A percentile compares a stretch with the other conserved stretches of the same genome.
These are phyloP conservation scores for Cydonia oblonga DNA, from an alignment of 331 rosid genomes.

Conservation along the genomic window DNA sequence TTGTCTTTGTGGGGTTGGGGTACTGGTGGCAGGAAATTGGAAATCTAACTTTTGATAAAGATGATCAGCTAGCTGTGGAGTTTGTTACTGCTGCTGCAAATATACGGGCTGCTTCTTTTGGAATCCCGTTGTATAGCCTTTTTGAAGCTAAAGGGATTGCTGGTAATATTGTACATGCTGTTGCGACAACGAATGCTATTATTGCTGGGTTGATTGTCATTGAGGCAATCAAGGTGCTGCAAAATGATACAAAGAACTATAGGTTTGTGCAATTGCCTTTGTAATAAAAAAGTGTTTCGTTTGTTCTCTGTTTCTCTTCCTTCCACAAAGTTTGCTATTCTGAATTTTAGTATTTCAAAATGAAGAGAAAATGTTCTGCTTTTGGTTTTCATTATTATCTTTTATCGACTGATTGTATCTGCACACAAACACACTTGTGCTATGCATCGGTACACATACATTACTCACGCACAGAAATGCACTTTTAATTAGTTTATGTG, in stretches of 20 bases:
- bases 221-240: slow-evolving; percentile 93
- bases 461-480: not conserved
- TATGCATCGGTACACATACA: not conserved
- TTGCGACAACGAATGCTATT: slow-evolving; percentile 93
- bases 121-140: slow-evolving; percentile 83
- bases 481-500: not conserved
- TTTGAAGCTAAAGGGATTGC: slow-evolving; percentile 99
- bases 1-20: not conserved
- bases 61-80: slow-evolving; percentile 95
- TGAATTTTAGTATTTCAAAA: not conserved
- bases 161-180: slow-evolving; percentile 98
- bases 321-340: too few relatives aligned
- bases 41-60: slow-evolving; percentile 85
- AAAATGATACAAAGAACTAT: slow-evolving; percentile 48
- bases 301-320: too few relatives aligned
- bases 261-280: slow-evolving; percentile 43
- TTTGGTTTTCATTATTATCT: not conserved
- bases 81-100: slow-evolving; percentile 97
- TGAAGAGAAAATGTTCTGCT: not conserved
- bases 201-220: slow-evolving; percentile 97
- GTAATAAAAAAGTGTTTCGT: too few relatives aligned
- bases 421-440: not conserved
- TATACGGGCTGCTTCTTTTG: slow-evolving; percentile 86
- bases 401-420: not conserved
- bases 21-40: slow-evolving; percentile 65